Percentiles rank a stretch among this genome's conserved stretches.
Evolutionary conservation across 2,329 filamentous ascomycete species (phyloP).

Genomic region (Westerdykella aurantiaca): DNA sequence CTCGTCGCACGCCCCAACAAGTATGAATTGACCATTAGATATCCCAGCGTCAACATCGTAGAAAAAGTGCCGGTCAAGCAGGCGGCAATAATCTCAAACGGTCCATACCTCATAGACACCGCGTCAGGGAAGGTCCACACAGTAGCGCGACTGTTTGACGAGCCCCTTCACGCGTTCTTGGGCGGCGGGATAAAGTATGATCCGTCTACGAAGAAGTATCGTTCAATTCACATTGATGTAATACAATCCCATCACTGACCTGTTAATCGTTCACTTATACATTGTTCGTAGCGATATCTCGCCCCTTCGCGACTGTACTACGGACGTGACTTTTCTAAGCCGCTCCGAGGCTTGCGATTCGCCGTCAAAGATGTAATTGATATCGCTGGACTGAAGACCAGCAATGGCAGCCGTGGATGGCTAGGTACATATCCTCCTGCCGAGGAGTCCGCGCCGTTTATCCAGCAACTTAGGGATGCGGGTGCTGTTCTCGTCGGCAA

Average conservation of each 20-base stretch:
- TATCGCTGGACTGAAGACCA: not conserved
- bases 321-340: not conserved
- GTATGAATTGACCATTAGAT: not conserved
- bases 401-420: not conserved
- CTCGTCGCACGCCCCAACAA: not conserved
- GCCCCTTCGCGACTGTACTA: not conserved
- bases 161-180: not conserved
- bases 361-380: not conserved
- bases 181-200: not conserved
- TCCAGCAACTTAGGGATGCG: constrained; percentile 1
- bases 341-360: not conserved
- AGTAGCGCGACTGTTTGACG: not conserved
- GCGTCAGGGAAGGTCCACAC: not conserved
- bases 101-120: not conserved
- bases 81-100: not conserved
- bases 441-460: not conserved
- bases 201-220: not conserved
- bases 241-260: too few species aligned
- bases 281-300: not conserved
- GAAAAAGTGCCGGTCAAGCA: not conserved
- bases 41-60: not conserved
- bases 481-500: constrained; percentile 44
- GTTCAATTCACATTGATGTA: not conserved
- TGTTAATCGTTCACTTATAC: too few species aligned
- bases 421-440: not conserved